These are phyloP conservation scores for Seiridium unicorne DNA, from an alignment of 2,329 filamentous ascomycete genomes.

Conservation along the genomic window DNA sequence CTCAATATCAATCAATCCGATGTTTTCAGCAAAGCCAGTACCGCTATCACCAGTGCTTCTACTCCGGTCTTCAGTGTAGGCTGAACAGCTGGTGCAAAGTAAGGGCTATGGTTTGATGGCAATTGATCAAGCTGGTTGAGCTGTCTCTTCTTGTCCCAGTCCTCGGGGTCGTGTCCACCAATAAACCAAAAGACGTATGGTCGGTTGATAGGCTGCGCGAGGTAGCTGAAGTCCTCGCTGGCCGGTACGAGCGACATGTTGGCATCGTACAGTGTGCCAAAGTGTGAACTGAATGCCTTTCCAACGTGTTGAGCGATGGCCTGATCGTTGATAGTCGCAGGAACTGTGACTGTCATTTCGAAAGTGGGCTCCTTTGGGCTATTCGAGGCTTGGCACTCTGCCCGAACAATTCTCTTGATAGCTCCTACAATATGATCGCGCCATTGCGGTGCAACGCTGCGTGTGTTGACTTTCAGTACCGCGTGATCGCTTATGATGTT, in stretches of 20 bases:
- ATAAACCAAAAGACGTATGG: not conserved
- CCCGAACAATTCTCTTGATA: slow-evolving; percentile 43
- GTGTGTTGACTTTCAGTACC: slow-evolving; percentile 38
- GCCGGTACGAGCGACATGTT: slow-evolving; percentile 40
- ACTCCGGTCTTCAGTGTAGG: not conserved
- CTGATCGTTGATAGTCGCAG: slow-evolving; percentile 51
- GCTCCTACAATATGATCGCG: slow-evolving; percentile 32
- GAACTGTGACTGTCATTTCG: slow-evolving; percentile 37
- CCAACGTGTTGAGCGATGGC: slow-evolving; percentile 38
- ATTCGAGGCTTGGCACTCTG: slow-evolving; percentile 50
- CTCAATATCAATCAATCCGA: not conserved
- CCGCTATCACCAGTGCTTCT: not conserved
- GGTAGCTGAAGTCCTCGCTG: slow-evolving; percentile 53
- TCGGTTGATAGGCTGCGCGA: slow-evolving; percentile 14
- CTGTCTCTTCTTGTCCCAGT: not conserved
- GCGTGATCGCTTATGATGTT: slow-evolving; percentile 44
- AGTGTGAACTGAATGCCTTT: slow-evolving; percentile 42
- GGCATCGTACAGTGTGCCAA: slow-evolving; percentile 34
- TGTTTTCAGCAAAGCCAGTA: not conserved
- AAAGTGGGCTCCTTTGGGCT: slow-evolving; percentile 41
- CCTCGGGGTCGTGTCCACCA: not conserved
- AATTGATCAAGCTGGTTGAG: not conserved
- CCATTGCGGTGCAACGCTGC: slow-evolving; percentile 29
- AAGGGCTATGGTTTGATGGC: not conserved
- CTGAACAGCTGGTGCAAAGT: not conserved